These are phyloP conservation scores for Aureobasidium melanogenum DNA, from an alignment of 2,329 filamentous ascomycete species.

Conservation along the genomic window DNA sequence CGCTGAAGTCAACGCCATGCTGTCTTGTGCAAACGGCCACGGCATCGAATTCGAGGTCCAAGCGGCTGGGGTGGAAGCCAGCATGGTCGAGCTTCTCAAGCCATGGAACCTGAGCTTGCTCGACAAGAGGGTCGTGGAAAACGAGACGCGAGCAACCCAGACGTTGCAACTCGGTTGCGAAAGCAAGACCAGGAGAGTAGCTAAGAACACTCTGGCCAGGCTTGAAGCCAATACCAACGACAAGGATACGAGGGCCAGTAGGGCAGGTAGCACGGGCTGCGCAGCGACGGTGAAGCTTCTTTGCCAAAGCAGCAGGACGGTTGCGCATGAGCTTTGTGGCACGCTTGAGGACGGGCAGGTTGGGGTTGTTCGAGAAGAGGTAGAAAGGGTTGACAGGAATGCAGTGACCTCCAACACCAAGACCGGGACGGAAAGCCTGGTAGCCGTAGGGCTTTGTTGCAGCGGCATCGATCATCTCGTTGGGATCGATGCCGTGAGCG, in stretches of 20 bases:
- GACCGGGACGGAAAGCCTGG: conserved; percentile 37
- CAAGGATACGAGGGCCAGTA: conserved; percentile 14
- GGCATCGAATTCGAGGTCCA: conserved; percentile 15
- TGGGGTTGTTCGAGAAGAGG: conserved; percentile 37
- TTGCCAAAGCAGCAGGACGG: conserved; percentile 27
- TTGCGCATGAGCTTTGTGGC: conserved; percentile 38
- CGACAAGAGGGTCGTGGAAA: conserved; percentile 17
- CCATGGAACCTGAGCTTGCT: conserved; percentile 14
- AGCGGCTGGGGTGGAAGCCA: conserved; percentile 10
- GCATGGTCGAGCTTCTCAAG: conserved; percentile 15
- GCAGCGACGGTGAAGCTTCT: conserved; percentile 13
- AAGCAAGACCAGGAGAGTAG: conserved; percentile 16
- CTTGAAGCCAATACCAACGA: conserved; percentile 18
- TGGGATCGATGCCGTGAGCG: conserved; percentile 15
- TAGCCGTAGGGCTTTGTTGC: conserved; percentile 38
- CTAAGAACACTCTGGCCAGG: conserved; percentile 16
- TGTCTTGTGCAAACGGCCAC: conserved; percentile 17
- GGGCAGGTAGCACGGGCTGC: not conserved
- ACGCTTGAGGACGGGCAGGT: conserved; percentile 38
- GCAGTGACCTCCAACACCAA: conserved; percentile 49
- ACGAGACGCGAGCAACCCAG: conserved; percentile 14
- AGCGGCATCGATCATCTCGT: conserved; percentile 15
- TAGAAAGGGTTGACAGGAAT: conserved; percentile 50
- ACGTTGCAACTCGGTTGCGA: conserved; percentile 14
- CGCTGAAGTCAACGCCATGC: conserved; percentile 15